phyloP scores from a whole-genome alignment of 202 grass and related monocot genomes.

The Carex sylvatica region DNA sequence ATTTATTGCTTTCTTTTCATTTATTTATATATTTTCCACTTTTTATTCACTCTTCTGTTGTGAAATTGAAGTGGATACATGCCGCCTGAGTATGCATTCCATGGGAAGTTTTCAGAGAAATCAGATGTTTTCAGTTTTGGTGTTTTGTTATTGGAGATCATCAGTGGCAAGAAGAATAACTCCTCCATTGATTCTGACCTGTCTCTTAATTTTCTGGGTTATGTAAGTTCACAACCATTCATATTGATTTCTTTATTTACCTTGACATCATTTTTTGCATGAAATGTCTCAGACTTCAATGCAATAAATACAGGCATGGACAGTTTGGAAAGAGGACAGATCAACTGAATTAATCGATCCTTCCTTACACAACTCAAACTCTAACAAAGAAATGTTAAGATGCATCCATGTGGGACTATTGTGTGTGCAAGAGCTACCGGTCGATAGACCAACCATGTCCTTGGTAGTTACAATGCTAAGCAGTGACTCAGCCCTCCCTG shows the following conservation, averaged over 20 bases:
- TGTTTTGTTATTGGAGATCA: constrained; percentile 67
- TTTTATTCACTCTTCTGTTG: neutral
- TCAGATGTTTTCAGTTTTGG: constrained; percentile 74
- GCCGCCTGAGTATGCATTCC: constrained; percentile 69
- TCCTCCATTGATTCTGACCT: constrained; percentile 41
- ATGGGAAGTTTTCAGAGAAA: constrained; percentile 71
- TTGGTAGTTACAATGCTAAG: constrained; percentile 50
- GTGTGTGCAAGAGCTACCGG: constrained; percentile 64
- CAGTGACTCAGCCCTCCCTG: constrained; percentile 43
- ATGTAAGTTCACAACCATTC: constrained; percentile 47
- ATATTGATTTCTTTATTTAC: neutral
- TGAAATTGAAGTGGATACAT: constrained; percentile 57
- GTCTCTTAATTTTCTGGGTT: constrained; percentile 66
- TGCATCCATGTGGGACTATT: constrained; percentile 68
- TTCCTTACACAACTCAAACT: constrained; percentile 35
- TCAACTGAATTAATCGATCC: constrained; percentile 51
- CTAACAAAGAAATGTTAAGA: constrained; percentile 39
- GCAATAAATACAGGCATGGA: constrained; percentile 59
- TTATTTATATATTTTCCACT: neutral
- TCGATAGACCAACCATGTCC: constrained; percentile 62
- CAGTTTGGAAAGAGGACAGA: constrained; percentile 48
- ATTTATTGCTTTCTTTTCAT: neutral
- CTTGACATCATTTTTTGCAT: neutral
- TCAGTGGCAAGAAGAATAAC: constrained; percentile 57
- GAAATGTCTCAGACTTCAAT: neutral